Base-by-base conservation (phyloP, 2,329 filamentous ascomycete species). In the Ophiostoma tasmaniense region DNA sequence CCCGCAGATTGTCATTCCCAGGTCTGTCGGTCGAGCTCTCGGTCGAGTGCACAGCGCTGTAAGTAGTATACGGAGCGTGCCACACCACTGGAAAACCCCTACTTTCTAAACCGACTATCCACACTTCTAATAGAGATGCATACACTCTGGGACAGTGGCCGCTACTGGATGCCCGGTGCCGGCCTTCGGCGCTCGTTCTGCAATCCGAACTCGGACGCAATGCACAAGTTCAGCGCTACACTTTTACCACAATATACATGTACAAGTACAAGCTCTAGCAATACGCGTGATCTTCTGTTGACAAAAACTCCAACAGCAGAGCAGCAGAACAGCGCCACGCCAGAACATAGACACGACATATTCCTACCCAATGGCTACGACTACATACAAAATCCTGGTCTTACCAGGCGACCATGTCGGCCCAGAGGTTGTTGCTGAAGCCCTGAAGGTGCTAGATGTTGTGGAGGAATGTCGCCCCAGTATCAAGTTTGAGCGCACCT, bases 351-450 rank as follows among this genome's bases (percentile, higher is more conserved):
- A 14, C 50, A 55, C 50, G 11, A 3, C 50, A 14, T 45, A 45
- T 22, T 30, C 1, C 28, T 50, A n/a, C 20, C 37, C 14, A 66
- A 70, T 70, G 64, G 22, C 69, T n/a, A 42, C 52, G 10, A 65
- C 62, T 25, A 65, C 66, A 2, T 73, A 64, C 71, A 76, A 76
- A 52, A 78, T 83, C 67, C 76, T 83, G n/a, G 74, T 83, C 64
- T 77, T 83, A 1, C 78, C 80, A 0, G 81, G 81, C 50, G 81
- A 83, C 72, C 79, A 81, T 71, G 79, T 82, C 66, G 81, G 82
- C 1, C 81, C 82, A 5, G 79, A 84, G 73, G 77, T 83, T 42
- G 78, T 82, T 67, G 72, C 75, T 4, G 81, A 83, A 73, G 81
- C 81, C 11, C 76, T 82, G 65, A 81, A 80, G 71, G 79, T 83